phyloP scores from a whole-genome alignment of 352 stramenopile species.

The Saprolegnia parasitica region DNA sequence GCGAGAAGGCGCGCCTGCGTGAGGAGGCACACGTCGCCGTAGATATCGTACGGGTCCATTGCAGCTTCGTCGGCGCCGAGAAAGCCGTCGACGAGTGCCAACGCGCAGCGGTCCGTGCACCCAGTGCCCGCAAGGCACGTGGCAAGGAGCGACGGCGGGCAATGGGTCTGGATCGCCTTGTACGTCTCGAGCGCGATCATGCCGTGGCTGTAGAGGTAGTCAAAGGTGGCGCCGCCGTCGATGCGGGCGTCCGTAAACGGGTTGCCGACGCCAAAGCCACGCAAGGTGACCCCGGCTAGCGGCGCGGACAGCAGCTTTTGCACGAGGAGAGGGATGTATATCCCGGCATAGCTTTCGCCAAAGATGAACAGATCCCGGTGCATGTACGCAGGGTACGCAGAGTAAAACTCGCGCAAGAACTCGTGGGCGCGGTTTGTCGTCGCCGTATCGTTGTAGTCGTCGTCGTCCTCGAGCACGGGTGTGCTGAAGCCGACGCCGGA shows the following conservation, averaged over 20 bases:
- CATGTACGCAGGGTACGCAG: slow-evolving; percentile 47
- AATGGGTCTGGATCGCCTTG: slow-evolving; percentile 31
- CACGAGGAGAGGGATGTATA: slow-evolving; percentile 32
- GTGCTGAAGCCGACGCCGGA: slow-evolving; percentile 29
- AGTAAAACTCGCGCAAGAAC: slow-evolving; percentile 41
- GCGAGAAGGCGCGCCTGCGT: background rate
- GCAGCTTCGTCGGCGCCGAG: slow-evolving; percentile 31
- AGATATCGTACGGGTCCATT: slow-evolving; percentile 16
- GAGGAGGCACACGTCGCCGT: slow-evolving; percentile 19
- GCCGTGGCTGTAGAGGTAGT: slow-evolving; percentile 33
- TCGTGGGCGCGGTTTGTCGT: slow-evolving; percentile 7
- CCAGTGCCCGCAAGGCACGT: slow-evolving; percentile 40
- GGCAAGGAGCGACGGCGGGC: background rate
- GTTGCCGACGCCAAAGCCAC: slow-evolving; percentile 66
- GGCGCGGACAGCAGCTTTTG: slow-evolving; percentile 9
- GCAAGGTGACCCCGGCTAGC: slow-evolving; percentile 30
- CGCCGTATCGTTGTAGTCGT: slow-evolving; percentile 34
- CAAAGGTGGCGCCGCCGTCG: slow-evolving; percentile 14
- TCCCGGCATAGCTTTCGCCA: slow-evolving; percentile 35
- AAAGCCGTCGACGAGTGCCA: background rate
- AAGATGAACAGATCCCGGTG: slow-evolving; percentile 43
- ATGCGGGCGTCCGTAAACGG: slow-evolving; percentile 25
- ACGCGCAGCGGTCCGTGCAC: background rate
- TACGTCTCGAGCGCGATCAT: slow-evolving; percentile 34
- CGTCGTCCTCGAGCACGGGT: slow-evolving; percentile 30